These are phyloP conservation scores for Cicer bijugum DNA, from an alignment of 306 rosid genomes.

Conservation along the genomic window DNA sequence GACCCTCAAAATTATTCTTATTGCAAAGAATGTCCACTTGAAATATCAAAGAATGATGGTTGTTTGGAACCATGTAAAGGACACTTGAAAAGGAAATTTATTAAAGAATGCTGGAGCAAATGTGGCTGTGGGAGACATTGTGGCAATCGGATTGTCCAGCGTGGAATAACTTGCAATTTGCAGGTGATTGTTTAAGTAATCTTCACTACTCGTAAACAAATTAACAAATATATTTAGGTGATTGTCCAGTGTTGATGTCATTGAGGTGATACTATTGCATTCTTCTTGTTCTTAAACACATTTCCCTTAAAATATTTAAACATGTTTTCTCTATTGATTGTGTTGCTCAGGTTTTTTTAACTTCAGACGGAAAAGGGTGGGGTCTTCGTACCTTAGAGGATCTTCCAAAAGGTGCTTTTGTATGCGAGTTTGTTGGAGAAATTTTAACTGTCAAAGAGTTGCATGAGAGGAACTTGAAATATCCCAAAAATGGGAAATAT, in stretches of 20 bases:
- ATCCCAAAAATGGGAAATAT: slow-evolving; percentile 56
- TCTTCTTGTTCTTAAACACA: slow-evolving; percentile 15
- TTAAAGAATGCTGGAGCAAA: slow-evolving; percentile 94
- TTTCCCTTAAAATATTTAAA: slow-evolving; percentile 3
- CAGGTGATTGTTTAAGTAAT: slow-evolving; percentile 61
- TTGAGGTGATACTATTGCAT: slow-evolving; percentile 20
- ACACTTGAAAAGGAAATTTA: slow-evolving; percentile 72
- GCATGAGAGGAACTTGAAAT: slow-evolving; percentile 61
- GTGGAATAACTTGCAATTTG: slow-evolving; percentile 80
- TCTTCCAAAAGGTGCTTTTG: slow-evolving; percentile 88
- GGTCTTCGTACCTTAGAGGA: slow-evolving; percentile 89
- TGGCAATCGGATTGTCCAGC: slow-evolving; percentile 94
- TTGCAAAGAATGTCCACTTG: slow-evolving; percentile 80
- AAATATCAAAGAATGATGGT: slow-evolving; percentile 67
- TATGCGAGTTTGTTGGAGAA: slow-evolving; percentile 91
- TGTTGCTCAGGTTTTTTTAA: slow-evolving; percentile 71
- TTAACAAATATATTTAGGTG: neutral
- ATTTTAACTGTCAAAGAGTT: slow-evolving; percentile 70
- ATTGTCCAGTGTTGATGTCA: slow-evolving; percentile 32
- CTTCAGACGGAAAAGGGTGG: slow-evolving; percentile 91
- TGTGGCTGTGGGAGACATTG: slow-evolving; percentile 87
- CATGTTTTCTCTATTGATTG: slow-evolving; percentile 22
- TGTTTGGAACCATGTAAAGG: slow-evolving; percentile 92
- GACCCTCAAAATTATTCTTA: slow-evolving; percentile 59
- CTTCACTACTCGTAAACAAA: slow-evolving; percentile 17